These are phyloP conservation scores for Salix arbutifolia DNA, from an alignment of 345 rosid genomes.

Conservation along the genomic window DNA sequence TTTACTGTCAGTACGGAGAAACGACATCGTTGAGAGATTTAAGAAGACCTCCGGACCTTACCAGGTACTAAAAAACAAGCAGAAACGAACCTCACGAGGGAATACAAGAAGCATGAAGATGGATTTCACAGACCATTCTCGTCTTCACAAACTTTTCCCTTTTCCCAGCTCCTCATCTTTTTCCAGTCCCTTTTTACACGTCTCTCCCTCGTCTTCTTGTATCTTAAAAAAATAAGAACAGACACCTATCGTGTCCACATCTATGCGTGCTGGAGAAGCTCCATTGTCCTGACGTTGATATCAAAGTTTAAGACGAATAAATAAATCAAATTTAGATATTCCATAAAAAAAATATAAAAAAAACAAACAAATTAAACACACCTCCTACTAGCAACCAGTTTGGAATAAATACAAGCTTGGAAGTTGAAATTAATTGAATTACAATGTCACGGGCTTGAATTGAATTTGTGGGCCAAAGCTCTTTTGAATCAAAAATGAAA, in stretches of 20 bases:
- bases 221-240: neutral
- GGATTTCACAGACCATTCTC: neutral
- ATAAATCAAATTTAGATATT: no score
- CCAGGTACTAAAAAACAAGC: neutral
- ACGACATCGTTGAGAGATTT: neutral
- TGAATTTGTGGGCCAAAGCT: neutral
- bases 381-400: neutral
- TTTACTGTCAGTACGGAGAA: neutral
- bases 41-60: neutral
- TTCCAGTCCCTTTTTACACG: neutral
- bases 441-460: neutral
- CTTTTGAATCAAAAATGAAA: neutral
- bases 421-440: neutral
- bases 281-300: no score
- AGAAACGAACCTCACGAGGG: neutral
- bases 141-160: neutral
- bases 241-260: no score
- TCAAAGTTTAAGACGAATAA: no score
- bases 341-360: no score
- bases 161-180: neutral
- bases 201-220: neutral
- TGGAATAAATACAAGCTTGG: neutral
- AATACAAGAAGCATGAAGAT: neutral
- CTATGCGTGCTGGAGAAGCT: no score
- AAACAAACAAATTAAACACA: no score